These are phyloP conservation scores for Cephaloascus albidus DNA, from an alignment of 805 yeast species.

Conservation along the genomic window DNA sequence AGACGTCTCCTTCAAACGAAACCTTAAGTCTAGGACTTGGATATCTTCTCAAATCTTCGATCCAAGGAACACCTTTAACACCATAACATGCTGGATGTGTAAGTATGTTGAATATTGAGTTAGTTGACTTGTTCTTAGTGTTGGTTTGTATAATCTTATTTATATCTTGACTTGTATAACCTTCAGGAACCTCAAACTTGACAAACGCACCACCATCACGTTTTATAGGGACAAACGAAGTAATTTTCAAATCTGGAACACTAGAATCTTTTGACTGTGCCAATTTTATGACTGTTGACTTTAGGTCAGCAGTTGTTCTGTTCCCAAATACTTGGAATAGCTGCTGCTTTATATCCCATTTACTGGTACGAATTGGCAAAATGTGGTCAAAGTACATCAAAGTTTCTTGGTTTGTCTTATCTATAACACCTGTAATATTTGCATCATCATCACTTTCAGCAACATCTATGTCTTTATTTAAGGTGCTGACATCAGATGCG, in stretches of 20 bases:
- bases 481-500: background rate
- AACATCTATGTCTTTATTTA: slow-evolving; percentile 33
- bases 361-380: slow-evolving; percentile 27
- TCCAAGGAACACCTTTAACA: slow-evolving; percentile 93
- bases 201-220: slow-evolving; percentile 96
- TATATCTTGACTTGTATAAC: slow-evolving; percentile 38
- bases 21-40: slow-evolving; percentile 61
- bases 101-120: slow-evolving; percentile 28
- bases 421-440: slow-evolving; percentile 48
- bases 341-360: slow-evolving; percentile 38
- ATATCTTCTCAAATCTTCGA: slow-evolving; percentile 78
- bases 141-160: slow-evolving; percentile 42
- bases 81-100: slow-evolving; percentile 49
- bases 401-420: slow-evolving; percentile 37
- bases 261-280: slow-evolving; percentile 27
- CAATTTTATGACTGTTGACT: slow-evolving; percentile 14
- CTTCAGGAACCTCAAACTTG: slow-evolving; percentile 54
- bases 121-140: slow-evolving; percentile 16
- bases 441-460: slow-evolving; percentile 45
- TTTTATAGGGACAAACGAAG: slow-evolving; percentile 56
- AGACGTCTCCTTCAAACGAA: slow-evolving; percentile 64
- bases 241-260: slow-evolving; percentile 29
- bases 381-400: slow-evolving; percentile 49
- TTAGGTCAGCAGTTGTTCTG: slow-evolving; percentile 24
- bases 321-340: slow-evolving; percentile 27